Evolutionary conservation across 75 land plant genomes (phyloP).

Genomic region (Chamaecyparis obtusa): DNA sequence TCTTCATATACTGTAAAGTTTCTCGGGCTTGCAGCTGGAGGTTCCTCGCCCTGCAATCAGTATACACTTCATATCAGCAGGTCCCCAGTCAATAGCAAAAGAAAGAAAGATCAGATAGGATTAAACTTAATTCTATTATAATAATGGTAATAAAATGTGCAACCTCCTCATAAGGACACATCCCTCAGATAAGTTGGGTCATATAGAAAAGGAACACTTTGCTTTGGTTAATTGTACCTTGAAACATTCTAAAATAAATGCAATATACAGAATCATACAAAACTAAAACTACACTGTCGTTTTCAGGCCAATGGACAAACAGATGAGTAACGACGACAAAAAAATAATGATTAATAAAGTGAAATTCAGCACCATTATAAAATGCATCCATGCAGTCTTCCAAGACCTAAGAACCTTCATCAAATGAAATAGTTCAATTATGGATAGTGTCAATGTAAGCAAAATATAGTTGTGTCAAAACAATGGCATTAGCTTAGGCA

Average conservation of each 20-base stretch:
- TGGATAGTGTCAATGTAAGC: background rate
- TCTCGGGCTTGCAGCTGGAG: background rate
- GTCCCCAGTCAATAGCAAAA: background rate
- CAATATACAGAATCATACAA: background rate
- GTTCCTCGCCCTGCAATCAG: conserved; percentile 4
- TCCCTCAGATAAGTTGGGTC: background rate
- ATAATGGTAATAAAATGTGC: background rate
- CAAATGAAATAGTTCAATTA: background rate
- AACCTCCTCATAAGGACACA: background rate
- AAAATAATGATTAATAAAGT: background rate
- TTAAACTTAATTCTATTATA: background rate
- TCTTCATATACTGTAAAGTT: background rate
- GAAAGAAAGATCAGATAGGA: background rate
- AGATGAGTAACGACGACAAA: background rate
- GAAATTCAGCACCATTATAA: background rate
- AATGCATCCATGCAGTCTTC: background rate
- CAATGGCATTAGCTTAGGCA: background rate
- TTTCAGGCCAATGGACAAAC: background rate
- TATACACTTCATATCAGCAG: background rate
- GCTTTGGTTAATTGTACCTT: background rate
- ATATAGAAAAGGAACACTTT: background rate
- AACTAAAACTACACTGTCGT: background rate
- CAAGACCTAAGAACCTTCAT: background rate
- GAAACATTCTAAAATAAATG: background rate
- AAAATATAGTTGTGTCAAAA: background rate